These are phyloP conservation scores for Blastomyces parvus DNA, from an alignment of 2,329 filamentous ascomycete genomes.

Conservation along the genomic window DNA sequence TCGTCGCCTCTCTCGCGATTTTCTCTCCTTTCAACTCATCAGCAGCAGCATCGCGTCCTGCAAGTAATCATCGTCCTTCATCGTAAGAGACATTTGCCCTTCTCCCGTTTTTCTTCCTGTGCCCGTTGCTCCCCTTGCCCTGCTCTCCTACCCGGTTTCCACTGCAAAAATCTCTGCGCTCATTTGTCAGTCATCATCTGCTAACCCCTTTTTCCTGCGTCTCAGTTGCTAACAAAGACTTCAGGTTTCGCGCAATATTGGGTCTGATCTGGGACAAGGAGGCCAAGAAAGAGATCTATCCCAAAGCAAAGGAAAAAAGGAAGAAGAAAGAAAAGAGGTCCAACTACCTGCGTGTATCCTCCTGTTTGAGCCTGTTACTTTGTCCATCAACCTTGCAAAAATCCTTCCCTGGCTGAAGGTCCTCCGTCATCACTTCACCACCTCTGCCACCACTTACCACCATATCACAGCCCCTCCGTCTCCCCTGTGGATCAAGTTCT, in stretches of 20 bases:
- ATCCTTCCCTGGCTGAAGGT: not conserved
- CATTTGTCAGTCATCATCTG: constrained; percentile 1
- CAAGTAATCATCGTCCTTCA: not conserved
- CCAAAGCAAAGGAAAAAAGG: not conserved
- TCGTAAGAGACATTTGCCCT: not conserved
- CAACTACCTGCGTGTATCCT: not conserved
- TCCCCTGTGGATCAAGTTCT: constrained; percentile 3
- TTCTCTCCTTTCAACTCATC: not conserved
- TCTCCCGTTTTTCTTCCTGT: not conserved
- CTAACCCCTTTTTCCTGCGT: not conserved
- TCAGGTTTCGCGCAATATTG: constrained; percentile 3
- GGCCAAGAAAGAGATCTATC: not conserved
- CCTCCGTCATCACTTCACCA: constrained; percentile 6
- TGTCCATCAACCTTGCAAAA: constrained; percentile 5
- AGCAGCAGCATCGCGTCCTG: not conserved
- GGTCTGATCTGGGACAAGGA: not conserved
- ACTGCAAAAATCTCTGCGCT: not conserved
- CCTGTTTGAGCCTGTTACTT: constrained; percentile 6
- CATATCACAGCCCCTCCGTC: constrained; percentile 4
- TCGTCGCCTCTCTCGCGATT: not conserved
- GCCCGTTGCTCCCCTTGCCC: constrained; percentile 5
- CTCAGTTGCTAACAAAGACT: constrained; percentile 6
- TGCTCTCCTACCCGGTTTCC: constrained; percentile 9
- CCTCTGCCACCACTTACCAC: not conserved
- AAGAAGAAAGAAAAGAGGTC: not conserved